These are phyloP conservation scores for Cotoneaster glaucophyllus DNA, from an alignment of 306 rosid species.

Conservation along the genomic window DNA sequence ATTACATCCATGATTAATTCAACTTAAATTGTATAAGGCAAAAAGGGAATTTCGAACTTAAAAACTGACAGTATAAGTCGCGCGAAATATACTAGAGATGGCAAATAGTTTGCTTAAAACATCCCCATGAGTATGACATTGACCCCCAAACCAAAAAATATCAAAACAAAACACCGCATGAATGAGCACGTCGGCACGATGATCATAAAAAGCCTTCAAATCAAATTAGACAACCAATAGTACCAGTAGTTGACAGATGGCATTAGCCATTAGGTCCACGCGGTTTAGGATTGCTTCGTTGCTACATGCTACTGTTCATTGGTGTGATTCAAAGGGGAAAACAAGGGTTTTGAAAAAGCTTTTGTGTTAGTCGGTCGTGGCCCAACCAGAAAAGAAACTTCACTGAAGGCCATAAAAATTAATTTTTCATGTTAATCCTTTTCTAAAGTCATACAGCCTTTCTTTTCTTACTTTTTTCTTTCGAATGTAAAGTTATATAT, in stretches of 20 bases:
- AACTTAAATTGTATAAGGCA: not conserved
- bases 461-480: not conserved
- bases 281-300: not conserved
- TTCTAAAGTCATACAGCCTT: not conserved
- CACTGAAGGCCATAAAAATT: not conserved
- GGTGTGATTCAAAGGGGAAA: not conserved
- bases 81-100: not conserved
- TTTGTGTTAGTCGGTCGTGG: not conserved
- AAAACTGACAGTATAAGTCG: not conserved
- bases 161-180: not conserved
- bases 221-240: not conserved
- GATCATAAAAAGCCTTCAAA: not conserved
- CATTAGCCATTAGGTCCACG: not conserved
- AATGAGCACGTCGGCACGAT: not conserved
- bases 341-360: not conserved
- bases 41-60: not conserved
- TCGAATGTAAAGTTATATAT: not conserved
- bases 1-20: not conserved
- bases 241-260: not conserved
- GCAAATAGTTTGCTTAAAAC: not conserved
- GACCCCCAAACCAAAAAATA: not conserved
- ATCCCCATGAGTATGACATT: not conserved
- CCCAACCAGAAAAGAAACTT: not conserved
- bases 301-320: not conserved
- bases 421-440: not conserved